phyloP scores from a whole-genome alignment of 805 yeast species.

The Naumovozyma dairenensis region DNA sequence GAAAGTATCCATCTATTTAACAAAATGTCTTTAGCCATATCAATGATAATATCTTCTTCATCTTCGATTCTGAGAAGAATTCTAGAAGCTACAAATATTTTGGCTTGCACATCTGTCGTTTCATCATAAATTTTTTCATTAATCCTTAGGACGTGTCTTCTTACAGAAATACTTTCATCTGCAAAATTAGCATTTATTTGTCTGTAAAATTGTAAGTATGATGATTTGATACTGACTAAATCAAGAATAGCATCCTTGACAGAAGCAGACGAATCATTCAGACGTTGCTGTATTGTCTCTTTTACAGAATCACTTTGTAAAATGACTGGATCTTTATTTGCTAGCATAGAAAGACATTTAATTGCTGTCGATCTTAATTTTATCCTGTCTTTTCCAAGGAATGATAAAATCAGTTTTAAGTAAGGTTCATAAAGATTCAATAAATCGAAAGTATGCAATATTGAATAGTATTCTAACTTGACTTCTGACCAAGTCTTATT shows the following conservation, averaged over 20 bases:
- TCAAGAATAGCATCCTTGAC: conserved; percentile 73
- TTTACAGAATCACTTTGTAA: conserved; percentile 42
- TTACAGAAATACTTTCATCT: conserved; percentile 56
- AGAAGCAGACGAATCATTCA: conserved; percentile 55
- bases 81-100: conserved; percentile 38
- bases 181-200: conserved; percentile 35
- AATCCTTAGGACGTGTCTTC: conserved; percentile 51
- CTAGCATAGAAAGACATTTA: conserved; percentile 47
- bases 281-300: conserved; percentile 39
- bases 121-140: conserved; percentile 38
- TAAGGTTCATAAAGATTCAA: conserved; percentile 42
- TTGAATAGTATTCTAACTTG: conserved; percentile 12
- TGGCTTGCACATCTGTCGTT: conserved; percentile 26
- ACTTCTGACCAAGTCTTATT: conserved; percentile 1
- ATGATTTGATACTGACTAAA: conserved; percentile 37
- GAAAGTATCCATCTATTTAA: conserved; percentile 31
- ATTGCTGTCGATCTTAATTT: conserved; percentile 56
- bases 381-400: conserved; percentile 40
- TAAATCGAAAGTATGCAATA: conserved; percentile 18
- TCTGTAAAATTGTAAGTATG: conserved; percentile 35
- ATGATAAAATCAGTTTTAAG: conserved; percentile 38
- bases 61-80: conserved; percentile 53
- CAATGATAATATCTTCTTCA: conserved; percentile 51
- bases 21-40: conserved; percentile 32
- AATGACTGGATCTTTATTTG: conserved; percentile 43